Base-by-base conservation (phyloP, 768 basidiomycete genomes). In the Cystobasidiopsis lactophilus region DNA sequence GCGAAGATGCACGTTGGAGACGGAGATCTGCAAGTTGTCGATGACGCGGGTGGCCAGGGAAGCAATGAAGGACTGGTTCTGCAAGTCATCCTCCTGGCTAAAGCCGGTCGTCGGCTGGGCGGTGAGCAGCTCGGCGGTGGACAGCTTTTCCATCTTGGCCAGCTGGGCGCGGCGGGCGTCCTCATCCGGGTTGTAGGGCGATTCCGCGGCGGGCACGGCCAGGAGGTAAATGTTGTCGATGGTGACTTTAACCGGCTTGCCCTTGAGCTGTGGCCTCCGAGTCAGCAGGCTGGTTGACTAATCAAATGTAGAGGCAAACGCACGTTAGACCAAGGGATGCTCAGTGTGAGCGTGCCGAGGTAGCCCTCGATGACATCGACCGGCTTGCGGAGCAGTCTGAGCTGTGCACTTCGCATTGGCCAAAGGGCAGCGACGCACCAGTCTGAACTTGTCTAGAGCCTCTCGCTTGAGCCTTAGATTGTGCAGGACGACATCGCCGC, bases 141-240 rank as follows among this genome's bases (percentile, higher is more conserved):
- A 76, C 41, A 98, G 70, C 37, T 85, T 79, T 63, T 96, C 88
- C 54, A 77, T 73, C 68, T 98, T 98, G 14, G 79, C 75, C 9
- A 81, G 81, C 60, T 91, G 85, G 35, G 74, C 74, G 57, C 88
- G 74, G 24, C 70, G 66, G 62, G 82, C 86, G 55, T 93, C 86
- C 64, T 96, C 93, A 62, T 78, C 77, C 0, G 79, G 75, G 68
- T 89, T 77, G 51, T 73, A 68, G 57, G 63, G 55, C 2, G 43
- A 33, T 13, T 48, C 33, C 26, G 77, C 71, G 13, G 80, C 77
- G 27, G 93, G 84, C 30, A 84, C 76, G 18, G 89, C 86, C 51
- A 98, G 78, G 21, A 98, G 76, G 66, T 88, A 93, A 35, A 96
- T 80, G 67, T 98, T 85, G 69, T 95, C 86, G 55, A 98, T 75